Percentiles rank a stretch among this genome's conserved stretches.
Conservation (phyloP, 2,329 filamentous ascomycete species). For the Sarocladium brachiariae region DNA sequence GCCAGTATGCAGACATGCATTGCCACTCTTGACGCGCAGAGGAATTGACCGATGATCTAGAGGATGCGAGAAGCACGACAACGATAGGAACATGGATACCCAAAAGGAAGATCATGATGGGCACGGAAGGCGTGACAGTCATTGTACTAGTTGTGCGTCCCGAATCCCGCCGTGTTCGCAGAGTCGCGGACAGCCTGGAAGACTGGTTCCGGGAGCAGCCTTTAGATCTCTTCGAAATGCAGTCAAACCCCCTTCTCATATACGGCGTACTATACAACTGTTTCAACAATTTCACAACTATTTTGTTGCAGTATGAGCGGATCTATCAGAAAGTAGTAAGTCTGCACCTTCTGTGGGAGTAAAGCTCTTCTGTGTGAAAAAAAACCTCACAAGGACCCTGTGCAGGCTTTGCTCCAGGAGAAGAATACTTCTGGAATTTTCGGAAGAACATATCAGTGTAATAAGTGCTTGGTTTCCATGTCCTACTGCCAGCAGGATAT, state of each 20-base stretch:
- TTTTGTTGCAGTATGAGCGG: not conserved
- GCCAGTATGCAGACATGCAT: not conserved
- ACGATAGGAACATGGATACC: not conserved
- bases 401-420: not conserved
- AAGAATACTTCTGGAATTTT: not conserved
- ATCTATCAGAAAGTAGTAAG: not conserved
- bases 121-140: not conserved
- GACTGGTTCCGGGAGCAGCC: conserved; percentile 1
- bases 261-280: conserved; percentile 1
- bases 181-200: not conserved
- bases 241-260: not conserved
- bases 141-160: not conserved
- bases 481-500: conserved; percentile 6
- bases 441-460: conserved; percentile 1
- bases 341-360: not conserved
- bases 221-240: not conserved
- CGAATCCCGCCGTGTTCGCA: not conserved
- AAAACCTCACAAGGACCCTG: not conserved
- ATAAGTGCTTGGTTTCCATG: conserved; percentile 6
- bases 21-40: not conserved
- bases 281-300: not conserved
- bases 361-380: not conserved
- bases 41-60: not conserved
- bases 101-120: not conserved
- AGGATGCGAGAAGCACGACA: not conserved